phyloP scores from a whole-genome alignment of 768 basidiomycete genomes.

The Tephrocybe rancida region DNA sequence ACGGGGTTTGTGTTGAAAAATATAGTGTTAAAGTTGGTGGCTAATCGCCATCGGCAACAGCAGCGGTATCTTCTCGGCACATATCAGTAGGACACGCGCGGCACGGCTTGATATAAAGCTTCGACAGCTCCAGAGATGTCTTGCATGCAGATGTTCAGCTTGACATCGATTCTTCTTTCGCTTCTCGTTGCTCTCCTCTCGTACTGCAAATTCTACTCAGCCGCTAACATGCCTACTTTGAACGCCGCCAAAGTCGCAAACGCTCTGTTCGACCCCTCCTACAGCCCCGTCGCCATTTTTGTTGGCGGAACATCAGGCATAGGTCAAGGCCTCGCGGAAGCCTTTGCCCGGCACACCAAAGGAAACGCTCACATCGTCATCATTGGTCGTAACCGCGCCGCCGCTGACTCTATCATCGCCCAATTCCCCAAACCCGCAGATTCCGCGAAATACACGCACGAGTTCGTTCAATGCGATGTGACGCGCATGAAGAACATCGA shows the following conservation, averaged over 20 bases:
- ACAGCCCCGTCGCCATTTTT: slow-evolving; percentile 34
- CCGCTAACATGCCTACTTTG: slow-evolving; percentile 23
- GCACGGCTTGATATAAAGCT: too few relatives aligned
- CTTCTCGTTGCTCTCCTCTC: not conserved
- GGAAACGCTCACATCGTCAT: slow-evolving; percentile 51
- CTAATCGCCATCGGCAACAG: too few relatives aligned
- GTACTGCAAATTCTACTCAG: slow-evolving; percentile 1
- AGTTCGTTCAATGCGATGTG: slow-evolving; percentile 50
- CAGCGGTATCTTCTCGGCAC: too few relatives aligned
- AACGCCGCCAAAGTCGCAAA: slow-evolving; percentile 26
- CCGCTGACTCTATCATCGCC: slow-evolving; percentile 44
- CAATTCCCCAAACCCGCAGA: slow-evolving; percentile 33
- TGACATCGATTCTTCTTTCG: not conserved
- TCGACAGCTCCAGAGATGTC: too few relatives aligned
- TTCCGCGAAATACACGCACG: slow-evolving; percentile 26
- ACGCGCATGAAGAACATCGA: slow-evolving; percentile 47
- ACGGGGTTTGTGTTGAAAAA: too few relatives aligned
- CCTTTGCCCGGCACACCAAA: slow-evolving; percentile 43
- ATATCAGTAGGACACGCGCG: too few relatives aligned
- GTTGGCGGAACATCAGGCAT: slow-evolving; percentile 46
- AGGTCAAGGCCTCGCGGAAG: slow-evolving; percentile 44
- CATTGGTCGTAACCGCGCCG: slow-evolving; percentile 49
- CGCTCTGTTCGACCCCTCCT: slow-evolving; percentile 20
- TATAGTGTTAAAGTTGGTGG: too few relatives aligned
- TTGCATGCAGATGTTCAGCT: not conserved